phyloP scores from a whole-genome alignment of 2,329 filamentous ascomycete species.

The Aspergillus clavatus region DNA sequence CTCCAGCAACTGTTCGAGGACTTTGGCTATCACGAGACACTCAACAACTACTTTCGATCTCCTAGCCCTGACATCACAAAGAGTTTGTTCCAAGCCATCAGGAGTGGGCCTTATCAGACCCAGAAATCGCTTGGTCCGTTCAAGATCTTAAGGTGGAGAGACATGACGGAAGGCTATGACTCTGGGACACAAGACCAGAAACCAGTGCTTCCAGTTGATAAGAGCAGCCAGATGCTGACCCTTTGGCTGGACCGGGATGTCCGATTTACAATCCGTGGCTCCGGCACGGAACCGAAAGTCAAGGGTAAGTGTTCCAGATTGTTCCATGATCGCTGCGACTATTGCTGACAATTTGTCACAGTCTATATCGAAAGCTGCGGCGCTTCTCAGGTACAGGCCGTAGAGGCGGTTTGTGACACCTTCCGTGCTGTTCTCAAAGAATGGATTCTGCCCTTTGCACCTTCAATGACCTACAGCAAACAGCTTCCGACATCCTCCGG shows the following conservation, averaged over 20 bases:
- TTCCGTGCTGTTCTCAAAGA: constrained; percentile 34
- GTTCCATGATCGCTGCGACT: constrained; percentile 1
- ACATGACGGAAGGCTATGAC: constrained; percentile 58
- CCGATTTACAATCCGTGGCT: constrained; percentile 57
- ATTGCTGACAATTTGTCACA: constrained; percentile 12
- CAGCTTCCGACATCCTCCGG: constrained; percentile 38
- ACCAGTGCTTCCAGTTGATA: constrained; percentile 54
- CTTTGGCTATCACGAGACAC: constrained; percentile 59
- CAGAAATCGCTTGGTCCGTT: constrained; percentile 48
- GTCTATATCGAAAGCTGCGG: constrained; percentile 43
- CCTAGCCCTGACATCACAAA: constrained; percentile 50
- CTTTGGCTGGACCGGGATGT: constrained; percentile 51
- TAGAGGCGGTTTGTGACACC: constrained; percentile 34
- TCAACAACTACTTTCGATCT: constrained; percentile 61
- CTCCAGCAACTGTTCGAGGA: constrained; percentile 53
- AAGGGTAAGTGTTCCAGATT: constrained; percentile 44
- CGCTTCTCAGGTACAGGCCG: constrained; percentile 31
- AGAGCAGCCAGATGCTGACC: constrained; percentile 60
- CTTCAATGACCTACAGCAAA: constrained; percentile 34
- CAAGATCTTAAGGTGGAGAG: constrained; percentile 55
- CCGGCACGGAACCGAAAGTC: constrained; percentile 64
- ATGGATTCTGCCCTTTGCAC: constrained; percentile 37
- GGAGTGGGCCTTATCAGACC: constrained; percentile 41
- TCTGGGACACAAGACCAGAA: constrained; percentile 49
- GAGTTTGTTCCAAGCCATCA: constrained; percentile 52